Percentiles rank a stretch among this genome's conserved stretches.
Conservation (phyloP, 2,329 filamentous ascomycete genomes). For the Rutstroemia sp. region DNA sequence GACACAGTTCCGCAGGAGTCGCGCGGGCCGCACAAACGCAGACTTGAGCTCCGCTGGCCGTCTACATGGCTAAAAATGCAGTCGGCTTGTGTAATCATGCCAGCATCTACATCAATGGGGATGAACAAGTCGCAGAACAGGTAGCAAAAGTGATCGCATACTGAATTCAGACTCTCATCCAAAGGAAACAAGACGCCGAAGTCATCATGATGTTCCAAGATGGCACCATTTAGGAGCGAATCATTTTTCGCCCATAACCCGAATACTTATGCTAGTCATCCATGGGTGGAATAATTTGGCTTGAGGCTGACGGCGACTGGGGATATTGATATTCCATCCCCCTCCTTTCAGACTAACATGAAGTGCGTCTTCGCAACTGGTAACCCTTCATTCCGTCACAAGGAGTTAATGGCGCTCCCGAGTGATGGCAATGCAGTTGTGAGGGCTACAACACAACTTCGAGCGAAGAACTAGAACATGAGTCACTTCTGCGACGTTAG, state of each 20-base stretch:
- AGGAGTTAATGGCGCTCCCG: neutral
- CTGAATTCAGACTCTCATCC: neutral
- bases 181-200: neutral
- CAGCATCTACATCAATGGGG: neutral
- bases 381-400: neutral
- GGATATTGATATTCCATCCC: neutral
- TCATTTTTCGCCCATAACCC: neutral
- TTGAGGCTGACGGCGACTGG: neutral
- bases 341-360: slow-evolving; percentile 4
- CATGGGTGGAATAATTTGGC: neutral
- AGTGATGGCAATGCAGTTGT: neutral
- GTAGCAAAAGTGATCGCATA: neutral
- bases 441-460: neutral
- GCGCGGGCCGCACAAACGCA: neutral
- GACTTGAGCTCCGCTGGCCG: neutral
- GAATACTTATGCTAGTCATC: neutral
- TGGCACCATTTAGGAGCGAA: neutral
- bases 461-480: neutral
- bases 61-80: neutral
- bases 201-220: neutral
- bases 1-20: neutral
- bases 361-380: slow-evolving; percentile 3
- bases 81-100: neutral
- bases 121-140: neutral
- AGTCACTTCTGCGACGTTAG: neutral